Evolutionary conservation across 2,329 filamentous ascomycete species (phyloP), one percentile per base, ranked within the genome.

Genomic region (Aspergillus tanneri): DNA sequence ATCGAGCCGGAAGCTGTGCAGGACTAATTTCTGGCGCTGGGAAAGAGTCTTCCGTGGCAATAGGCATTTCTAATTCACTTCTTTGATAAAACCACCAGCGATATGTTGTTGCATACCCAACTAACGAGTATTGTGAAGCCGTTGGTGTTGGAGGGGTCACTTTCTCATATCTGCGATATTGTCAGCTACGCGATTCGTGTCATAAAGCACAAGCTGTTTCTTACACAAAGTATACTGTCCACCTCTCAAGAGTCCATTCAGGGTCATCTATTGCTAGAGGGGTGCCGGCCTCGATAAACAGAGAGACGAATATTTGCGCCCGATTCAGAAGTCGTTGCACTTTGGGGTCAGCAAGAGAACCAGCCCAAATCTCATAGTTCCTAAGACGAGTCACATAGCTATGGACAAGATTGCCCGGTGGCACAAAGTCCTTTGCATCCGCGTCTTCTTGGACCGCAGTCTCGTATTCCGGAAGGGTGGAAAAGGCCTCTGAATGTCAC

Each of bases 211-310:
- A 34, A 43, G 19, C 40, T 24, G 7, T 14, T 5, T 45, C 68
- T 69, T 87, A 92, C 47, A 96, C 76, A 58, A 96, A 84, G 72
- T 90, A 97, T n/a, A 97, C 73, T 0, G 88, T 90, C 93, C 93
- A 99, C 60, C 92, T 82, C 52, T 90, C 82, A 16, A 86, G 71
- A 0, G 83, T 85, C 77, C 83, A 86, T 53, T 91, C 86, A 1
- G 86, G 80, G 43, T 87, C 79, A 30, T 90, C 83, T 2, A 86
- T 74, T 12, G 81, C 81, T 37, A 96, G 84, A 28, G 83, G 83
- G 4, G 83, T 87, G n/a, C 91, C 93, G 22, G 89, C 93, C 68
- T 99, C 95, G 53, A 99, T 96, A 67, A 90, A 95, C 50, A 97
- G 77, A 12, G 89, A 83, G 4, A 91, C 82, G 27, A 95, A 76